Percentiles rank a stretch among this genome's conserved stretches.
Evolutionary conservation across 257 asterid species (phyloP).

Genomic region (Petrea volubilis): DNA sequence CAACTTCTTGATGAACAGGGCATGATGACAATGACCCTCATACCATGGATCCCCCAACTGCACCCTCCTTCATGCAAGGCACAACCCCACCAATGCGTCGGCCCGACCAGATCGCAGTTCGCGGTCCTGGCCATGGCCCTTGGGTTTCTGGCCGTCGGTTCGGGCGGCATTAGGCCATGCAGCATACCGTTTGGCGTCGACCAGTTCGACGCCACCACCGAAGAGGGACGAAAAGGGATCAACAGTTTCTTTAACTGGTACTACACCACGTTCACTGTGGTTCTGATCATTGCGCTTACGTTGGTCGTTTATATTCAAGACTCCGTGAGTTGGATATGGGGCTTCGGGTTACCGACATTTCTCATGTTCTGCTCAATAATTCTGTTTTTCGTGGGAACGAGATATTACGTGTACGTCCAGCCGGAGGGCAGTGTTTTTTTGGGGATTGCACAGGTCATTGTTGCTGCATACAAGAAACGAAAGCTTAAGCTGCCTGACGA

Average conservation of each 20-base stretch:
- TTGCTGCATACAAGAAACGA: slow-evolving; percentile 58
- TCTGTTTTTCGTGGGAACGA: slow-evolving; percentile 58
- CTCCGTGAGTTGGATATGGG: slow-evolving; percentile 66
- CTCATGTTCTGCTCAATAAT: slow-evolving; percentile 59
- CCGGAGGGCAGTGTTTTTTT: slow-evolving; percentile 81
- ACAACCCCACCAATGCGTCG: slow-evolving; percentile 44
- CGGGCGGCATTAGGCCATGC: slow-evolving; percentile 94
- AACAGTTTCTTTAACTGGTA: slow-evolving; percentile 92
- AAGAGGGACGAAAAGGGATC: slow-evolving; percentile 71
- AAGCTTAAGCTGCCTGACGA: slow-evolving; percentile 40
- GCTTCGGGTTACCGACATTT: slow-evolving; percentile 58
- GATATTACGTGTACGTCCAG: slow-evolving; percentile 53
- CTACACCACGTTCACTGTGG: slow-evolving; percentile 68
- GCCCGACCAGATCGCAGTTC: slow-evolving; percentile 56
- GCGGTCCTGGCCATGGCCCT: slow-evolving; percentile 49
- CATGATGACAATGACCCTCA: slow-evolving; percentile 68
- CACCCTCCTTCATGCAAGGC: slow-evolving; percentile 72
- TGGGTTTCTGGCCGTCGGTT: slow-evolving; percentile 53
- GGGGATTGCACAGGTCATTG: slow-evolving; percentile 48
- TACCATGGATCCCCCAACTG: slow-evolving; percentile 61
- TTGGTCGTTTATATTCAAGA: slow-evolving; percentile 79
- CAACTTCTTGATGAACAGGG: slow-evolving; percentile 51
- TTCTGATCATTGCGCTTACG: slow-evolving; percentile 59
- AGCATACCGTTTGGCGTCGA: slow-evolving; percentile 93
- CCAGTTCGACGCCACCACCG: slow-evolving; percentile 67